These are phyloP conservation scores for Forsythia suspensa DNA, from an alignment of 257 asterid genomes.

Conservation along the genomic window DNA sequence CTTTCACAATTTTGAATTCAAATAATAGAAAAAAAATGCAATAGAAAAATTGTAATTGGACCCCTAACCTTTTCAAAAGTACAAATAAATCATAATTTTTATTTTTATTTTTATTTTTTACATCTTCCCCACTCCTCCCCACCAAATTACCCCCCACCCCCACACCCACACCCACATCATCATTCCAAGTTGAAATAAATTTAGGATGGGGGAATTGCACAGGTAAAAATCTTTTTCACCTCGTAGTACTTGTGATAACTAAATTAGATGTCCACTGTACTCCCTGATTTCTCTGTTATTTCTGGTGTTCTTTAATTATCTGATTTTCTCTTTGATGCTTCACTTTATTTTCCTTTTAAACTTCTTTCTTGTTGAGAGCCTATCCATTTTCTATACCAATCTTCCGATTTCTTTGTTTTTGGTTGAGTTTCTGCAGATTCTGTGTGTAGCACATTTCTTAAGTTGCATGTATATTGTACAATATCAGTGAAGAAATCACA, in stretches of 20 bases:
- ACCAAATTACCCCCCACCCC: too few relatives aligned
- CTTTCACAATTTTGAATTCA: too few relatives aligned
- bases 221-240: constrained; percentile 51
- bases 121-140: too few relatives aligned
- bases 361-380: background rate
- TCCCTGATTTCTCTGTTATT: constrained; percentile 9
- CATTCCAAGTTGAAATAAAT: too few relatives aligned
- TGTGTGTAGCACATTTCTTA: background rate
- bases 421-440: background rate
- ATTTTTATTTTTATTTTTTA: too few relatives aligned
- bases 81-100: too few relatives aligned
- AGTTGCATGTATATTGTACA: background rate
- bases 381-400: constrained; percentile 11
- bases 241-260: constrained; percentile 16
- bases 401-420: constrained; percentile 9
- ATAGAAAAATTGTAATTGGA: too few relatives aligned
- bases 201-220: constrained; percentile 98
- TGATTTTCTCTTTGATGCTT: constrained; percentile 15
- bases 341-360: constrained; percentile 7
- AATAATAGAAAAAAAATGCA: too few relatives aligned
- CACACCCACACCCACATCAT: fast-evolving
- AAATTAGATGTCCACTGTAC: constrained; percentile 13
- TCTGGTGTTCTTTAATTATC: constrained; percentile 15
- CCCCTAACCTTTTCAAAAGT: too few relatives aligned
- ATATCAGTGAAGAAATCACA: background rate